These are phyloP conservation scores for Colletotrichum sp. DNA, from an alignment of 2,329 filamentous ascomycete species.

Conservation along the genomic window DNA sequence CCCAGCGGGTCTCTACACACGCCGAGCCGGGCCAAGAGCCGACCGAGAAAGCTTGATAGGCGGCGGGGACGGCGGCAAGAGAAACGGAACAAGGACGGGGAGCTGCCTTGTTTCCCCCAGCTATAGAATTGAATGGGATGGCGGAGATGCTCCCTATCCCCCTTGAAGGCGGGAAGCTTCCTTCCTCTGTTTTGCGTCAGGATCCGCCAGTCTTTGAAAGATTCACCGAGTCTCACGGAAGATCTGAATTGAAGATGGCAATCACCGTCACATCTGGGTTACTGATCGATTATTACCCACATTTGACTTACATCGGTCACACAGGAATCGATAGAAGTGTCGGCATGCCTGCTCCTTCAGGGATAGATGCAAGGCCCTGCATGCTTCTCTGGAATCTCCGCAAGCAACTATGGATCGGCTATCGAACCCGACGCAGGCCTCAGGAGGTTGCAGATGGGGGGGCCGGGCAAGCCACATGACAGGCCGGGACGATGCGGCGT, in stretches of 20 bases:
- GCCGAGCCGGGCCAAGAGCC: slow-evolving; percentile 6
- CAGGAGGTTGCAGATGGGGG: not conserved
- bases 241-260: not conserved
- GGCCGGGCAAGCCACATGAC: not conserved
- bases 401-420: not conserved
- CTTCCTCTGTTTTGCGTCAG: not conserved
- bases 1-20: not conserved
- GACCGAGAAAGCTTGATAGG: slow-evolving; percentile 1
- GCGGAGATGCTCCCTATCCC: not conserved
- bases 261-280: not conserved
- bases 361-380: not conserved
- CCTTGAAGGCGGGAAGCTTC: not conserved
- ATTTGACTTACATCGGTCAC: not conserved
- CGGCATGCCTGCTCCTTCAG: not conserved
- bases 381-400: not conserved
- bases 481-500: not conserved
- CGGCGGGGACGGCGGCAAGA: not conserved
- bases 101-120: not conserved
- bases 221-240: not conserved
- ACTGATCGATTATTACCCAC: not conserved
- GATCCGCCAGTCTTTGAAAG: not conserved
- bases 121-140: not conserved
- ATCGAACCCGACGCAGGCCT: not conserved
- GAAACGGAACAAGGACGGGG: not conserved
- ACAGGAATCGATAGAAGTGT: not conserved